Evolutionary conservation across 2,329 filamentous ascomycete species (phyloP), one percentile per base, ranked within the genome.

Genomic region (Fragosphaeria purpurea): DNA sequence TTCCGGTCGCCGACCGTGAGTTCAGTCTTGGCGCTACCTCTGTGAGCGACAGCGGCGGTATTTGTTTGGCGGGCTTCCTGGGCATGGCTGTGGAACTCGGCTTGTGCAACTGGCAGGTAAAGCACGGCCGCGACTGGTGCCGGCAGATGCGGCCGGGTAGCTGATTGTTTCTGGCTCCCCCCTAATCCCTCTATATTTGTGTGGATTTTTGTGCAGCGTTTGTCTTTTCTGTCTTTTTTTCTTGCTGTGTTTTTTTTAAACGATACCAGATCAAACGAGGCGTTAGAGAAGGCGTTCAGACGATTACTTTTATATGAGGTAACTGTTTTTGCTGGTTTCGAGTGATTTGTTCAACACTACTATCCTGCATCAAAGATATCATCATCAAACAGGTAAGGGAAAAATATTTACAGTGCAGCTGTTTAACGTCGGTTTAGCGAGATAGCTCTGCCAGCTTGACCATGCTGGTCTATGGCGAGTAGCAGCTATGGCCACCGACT

Each of bases 21-120:
- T 97, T 97, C 62, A 94, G 88, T 53, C 70, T 98, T 1, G 83
- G 87, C 0, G 91, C 90, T 0, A 93, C 89, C 3, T 94, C 85
- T 32, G 91, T 96, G 41, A 95, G 88, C 62, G 93, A 97, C 64
- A 93, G 87, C 41, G 90, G 73, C 0, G 91, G 93, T 0, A 95
- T 97, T 37, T 95, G 88, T 62, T 76, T 94, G 10, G 91, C 91
- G 0, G 88, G 88, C 0, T 82, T 97, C 46, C 60, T 95, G 8
- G 83, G 89, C 41, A 91, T 96, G 76, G 74, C 72, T 3, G 74
- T 96, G 65, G 91, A 97, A 56, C 82, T 86, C 1, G 77, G 79
- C 64, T 68, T 97, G 31, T 98, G 93, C 65, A 74, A 76, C 45
- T 95, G 86, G 77, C 90, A 97, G 67, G 86, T 94, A 31, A 67